Evolutionary conservation across 2,329 filamentous ascomycete genomes (phyloP).

Genomic region (Pseudopyricularia javanii): DNA sequence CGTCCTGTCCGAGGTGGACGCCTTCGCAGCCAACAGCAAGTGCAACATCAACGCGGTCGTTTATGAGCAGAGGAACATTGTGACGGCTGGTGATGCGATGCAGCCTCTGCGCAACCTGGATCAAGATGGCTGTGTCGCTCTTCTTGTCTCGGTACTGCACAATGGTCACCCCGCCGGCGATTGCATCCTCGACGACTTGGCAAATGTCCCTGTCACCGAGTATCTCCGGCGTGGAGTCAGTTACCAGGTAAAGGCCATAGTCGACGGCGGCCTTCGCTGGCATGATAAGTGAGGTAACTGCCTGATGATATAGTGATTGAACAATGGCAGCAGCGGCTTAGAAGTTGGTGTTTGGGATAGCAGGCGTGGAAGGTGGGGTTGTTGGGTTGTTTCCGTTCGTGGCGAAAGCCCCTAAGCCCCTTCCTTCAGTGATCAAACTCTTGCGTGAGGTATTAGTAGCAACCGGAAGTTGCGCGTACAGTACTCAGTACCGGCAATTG

Average conservation of each 20-base stretch:
- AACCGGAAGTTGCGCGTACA: too few relatives aligned
- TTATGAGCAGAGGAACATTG: conserved; percentile 74
- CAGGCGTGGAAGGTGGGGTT: too few relatives aligned
- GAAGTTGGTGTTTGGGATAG: too few relatives aligned
- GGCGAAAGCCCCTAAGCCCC: too few relatives aligned
- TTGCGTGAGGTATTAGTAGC: too few relatives aligned
- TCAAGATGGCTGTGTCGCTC: conserved; percentile 58
- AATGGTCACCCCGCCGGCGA: conserved; percentile 70
- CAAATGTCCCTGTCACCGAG: conserved; percentile 60
- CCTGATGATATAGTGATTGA: too few relatives aligned
- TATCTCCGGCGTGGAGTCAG: conserved; percentile 79
- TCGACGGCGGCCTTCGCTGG: conserved; percentile 31
- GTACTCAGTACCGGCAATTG: too few relatives aligned
- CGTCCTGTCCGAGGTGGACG: conserved; percentile 90
- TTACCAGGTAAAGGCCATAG: conserved; percentile 82
- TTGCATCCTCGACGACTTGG: conserved; percentile 60
- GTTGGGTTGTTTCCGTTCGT: too few relatives aligned
- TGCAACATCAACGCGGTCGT: conserved; percentile 85
- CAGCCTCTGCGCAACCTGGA: conserved; percentile 58
- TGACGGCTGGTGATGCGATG: conserved; percentile 57
- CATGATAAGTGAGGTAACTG: background rate
- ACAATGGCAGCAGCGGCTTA: too few relatives aligned
- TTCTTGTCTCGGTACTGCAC: conserved; percentile 89
- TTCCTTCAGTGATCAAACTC: too few relatives aligned
- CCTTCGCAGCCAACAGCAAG: conserved; percentile 78